Evolutionary conservation across 2,329 filamentous ascomycete species (phyloP).

Genomic region (Colletotrichum melonis): DNA sequence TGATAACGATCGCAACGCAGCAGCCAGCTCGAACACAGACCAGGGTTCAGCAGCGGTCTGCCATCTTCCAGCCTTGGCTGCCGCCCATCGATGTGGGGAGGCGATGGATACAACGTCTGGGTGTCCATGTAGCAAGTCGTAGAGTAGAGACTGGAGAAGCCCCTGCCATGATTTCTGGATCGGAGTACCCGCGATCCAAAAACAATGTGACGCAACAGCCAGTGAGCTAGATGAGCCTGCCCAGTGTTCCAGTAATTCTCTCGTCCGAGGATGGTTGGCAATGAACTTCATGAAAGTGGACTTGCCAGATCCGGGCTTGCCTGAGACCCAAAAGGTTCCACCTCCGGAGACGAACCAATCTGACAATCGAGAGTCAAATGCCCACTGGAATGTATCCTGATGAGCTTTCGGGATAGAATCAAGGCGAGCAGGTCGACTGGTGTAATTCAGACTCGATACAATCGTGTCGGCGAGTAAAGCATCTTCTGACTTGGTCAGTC

Average conservation of each 20-base stretch:
- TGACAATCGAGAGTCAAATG: background rate
- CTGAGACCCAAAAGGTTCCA: background rate
- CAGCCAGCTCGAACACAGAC: background rate
- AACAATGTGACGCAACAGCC: background rate
- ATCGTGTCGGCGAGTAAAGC: background rate
- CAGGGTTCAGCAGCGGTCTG: background rate
- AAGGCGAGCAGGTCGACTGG: background rate
- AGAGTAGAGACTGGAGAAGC: constrained; percentile 44
- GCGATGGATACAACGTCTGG: background rate
- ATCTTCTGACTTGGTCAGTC: background rate
- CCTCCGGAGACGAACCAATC: background rate
- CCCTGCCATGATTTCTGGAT: constrained; percentile 54
- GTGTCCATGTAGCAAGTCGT: constrained; percentile 14
- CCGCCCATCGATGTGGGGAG: background rate
- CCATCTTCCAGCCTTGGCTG: background rate
- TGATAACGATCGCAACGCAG: background rate
- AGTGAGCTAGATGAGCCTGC: background rate
- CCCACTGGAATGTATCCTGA: background rate
- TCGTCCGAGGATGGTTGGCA: background rate
- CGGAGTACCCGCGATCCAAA: constrained; percentile 49
- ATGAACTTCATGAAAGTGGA: background rate
- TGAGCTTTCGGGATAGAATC: background rate
- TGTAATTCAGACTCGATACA: background rate
- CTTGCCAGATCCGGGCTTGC: background rate
- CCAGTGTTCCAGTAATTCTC: background rate